phyloP scores from a whole-genome alignment of 495 filamentous ascomycete species.

The Podospora pseudocomata region DNA sequence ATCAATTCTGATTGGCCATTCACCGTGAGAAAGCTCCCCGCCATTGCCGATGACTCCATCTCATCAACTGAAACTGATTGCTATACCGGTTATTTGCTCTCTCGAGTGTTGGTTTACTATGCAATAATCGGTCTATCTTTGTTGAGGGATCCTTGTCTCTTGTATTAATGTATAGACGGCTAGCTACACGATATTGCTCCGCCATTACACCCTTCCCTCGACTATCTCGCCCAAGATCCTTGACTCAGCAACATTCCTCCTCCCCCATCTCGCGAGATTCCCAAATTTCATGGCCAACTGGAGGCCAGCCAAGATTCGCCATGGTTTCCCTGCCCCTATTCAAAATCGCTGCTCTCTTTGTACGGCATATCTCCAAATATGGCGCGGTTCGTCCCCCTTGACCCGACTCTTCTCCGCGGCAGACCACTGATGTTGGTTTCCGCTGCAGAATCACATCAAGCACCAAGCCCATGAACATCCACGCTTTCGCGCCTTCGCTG shows the following conservation, averaged over 20 bases:
- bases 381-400: constrained; percentile 43
- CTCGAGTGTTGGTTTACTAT: not conserved
- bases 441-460: constrained; percentile 81
- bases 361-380: constrained; percentile 58
- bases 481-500: constrained; percentile 76
- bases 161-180: not conserved
- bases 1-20: constrained; percentile 12
- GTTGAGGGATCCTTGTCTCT: constrained; percentile 2
- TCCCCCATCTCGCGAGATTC: not conserved
- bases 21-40: constrained; percentile 12
- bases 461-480: constrained; percentile 92
- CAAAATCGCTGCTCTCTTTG: constrained; percentile 47
- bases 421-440: constrained; percentile 3
- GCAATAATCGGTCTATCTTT: not conserved
- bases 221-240: not conserved
- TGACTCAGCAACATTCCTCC: not conserved
- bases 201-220: not conserved
- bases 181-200: not conserved
- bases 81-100: not conserved
- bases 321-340: constrained; percentile 53
- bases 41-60: constrained; percentile 11
- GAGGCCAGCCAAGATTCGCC: constrained; percentile 12
- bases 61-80: not conserved
- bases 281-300: not conserved
- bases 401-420: not conserved